Base-by-base conservation (phyloP, 306 rosid species). In the Luffa acutangula region DNA sequence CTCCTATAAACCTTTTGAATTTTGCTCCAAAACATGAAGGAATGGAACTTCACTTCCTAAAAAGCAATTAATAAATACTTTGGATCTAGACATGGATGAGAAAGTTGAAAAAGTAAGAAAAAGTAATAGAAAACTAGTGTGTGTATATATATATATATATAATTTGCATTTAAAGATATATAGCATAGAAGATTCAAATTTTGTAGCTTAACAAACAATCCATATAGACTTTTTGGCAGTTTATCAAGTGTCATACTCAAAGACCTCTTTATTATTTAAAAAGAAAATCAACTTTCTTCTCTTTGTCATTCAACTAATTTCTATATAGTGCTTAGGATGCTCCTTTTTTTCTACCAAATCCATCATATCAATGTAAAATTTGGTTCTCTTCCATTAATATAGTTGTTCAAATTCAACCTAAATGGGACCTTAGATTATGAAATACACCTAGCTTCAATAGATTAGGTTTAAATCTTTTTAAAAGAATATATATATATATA, bases 161-260 rank as follows among this genome's bases (percentile, higher is more conserved):
- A 2, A 2, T 36, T 3, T 39, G 34, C 74, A 67, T 34, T 67
- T 4, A 67, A 69, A 69, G 54, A n/a, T n/a, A n/a, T n/a, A n/a
- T 69, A 9, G 36, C 56, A 70, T 46, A n/a, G 54, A 45, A 20
- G 56, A 37, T 73, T 73, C 15, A 73, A 73, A 73, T 31, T 73
- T n/a, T 73, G 17, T 45, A 71, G 58, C 58, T 71, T 71, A 71
- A 71, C 58, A 46, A 71, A 71, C 77, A 46, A 46, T 71, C 54
- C 18, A 45, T 46, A 12, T 21, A 71, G 77, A 71, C 77, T 67
- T 71, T 33, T 73, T 46, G 76, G 76, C 6, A 25, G 0, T 46
- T 46, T 71, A 11, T 46, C 10, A 45, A 71, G 41, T 12, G 76
- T 71, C 57, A 20, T 21, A 20, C 57, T 43, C 57, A 46, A 43